Evolutionary conservation across 164 flowering plant species (phyloP).

Genomic region (Echeveria elegans): DNA sequence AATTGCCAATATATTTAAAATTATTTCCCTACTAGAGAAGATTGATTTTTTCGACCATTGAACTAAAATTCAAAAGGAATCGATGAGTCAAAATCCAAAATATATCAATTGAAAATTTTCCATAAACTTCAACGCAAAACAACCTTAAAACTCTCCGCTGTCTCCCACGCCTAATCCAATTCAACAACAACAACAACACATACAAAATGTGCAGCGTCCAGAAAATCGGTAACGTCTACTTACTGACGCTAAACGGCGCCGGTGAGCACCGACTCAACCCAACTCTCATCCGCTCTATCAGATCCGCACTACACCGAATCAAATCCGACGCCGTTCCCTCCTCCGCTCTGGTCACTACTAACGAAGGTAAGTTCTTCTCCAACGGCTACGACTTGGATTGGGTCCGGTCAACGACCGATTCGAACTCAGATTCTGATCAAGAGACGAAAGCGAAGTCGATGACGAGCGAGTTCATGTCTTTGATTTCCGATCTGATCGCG

Average conservation of each 20-base stretch:
- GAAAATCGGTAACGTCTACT: constrained; percentile 34
- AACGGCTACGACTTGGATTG: constrained; percentile 50
- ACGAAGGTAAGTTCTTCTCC: constrained; percentile 48
- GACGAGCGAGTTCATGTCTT: constrained; percentile 23
- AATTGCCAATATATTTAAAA: too few species aligned
- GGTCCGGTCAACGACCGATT: constrained; percentile 24
- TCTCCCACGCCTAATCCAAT: not conserved
- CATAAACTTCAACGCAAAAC: too few species aligned
- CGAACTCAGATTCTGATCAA: constrained; percentile 12
- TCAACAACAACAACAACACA: not conserved
- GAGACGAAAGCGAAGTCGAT: constrained; percentile 18
- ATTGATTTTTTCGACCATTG: too few species aligned
- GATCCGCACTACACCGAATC: constrained; percentile 27
- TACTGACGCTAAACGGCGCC: constrained; percentile 40
- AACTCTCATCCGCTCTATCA: constrained; percentile 30
- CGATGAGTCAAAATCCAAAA: too few species aligned
- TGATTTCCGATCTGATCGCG: constrained; percentile 31
- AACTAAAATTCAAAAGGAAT: too few species aligned
- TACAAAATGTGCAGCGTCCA: constrained; percentile 34
- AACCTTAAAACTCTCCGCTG: not conserved
- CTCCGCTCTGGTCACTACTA: constrained; percentile 33
- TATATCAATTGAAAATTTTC: too few species aligned
- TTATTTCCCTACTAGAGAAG: too few species aligned
- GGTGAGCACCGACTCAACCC: constrained; percentile 42
- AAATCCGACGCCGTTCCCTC: constrained; percentile 25